Evolutionary conservation across 352 stramenopile genomes (phyloP).

Genomic region (Globisporangium echinulatum): DNA sequence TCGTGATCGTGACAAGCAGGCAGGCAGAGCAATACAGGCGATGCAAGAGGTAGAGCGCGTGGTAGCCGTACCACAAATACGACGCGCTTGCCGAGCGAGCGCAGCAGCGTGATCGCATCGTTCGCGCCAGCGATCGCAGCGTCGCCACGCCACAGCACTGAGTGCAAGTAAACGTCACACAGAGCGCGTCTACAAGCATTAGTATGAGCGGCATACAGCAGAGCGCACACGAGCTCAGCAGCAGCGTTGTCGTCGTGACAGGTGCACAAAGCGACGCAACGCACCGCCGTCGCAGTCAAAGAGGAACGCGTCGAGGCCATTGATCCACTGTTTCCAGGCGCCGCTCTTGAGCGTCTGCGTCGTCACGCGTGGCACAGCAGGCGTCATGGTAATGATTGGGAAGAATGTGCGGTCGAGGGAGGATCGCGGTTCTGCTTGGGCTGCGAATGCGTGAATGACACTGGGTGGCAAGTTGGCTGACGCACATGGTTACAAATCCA

Average conservation of each 20-base stretch:
- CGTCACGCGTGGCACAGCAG: constrained; percentile 16
- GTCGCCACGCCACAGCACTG: constrained; percentile 67
- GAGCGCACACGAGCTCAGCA: neutral
- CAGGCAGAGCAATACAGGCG: too few species aligned
- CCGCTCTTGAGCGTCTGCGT: constrained; percentile 29
- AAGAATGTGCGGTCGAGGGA: neutral
- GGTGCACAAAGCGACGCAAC: neutral
- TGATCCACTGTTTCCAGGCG: constrained; percentile 54
- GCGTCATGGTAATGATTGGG: constrained; percentile 3
- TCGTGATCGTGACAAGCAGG: too few species aligned
- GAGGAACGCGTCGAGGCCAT: constrained; percentile 62
- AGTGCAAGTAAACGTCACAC: neutral
- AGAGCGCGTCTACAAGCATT: neutral
- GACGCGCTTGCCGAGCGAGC: constrained; percentile 71
- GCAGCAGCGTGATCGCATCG: constrained; percentile 56
- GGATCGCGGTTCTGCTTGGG: constrained; percentile 5
- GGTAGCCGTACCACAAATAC: constrained; percentile 62
- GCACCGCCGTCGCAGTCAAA: constrained; percentile 81
- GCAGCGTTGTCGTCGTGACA: neutral
- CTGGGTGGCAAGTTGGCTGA: neutral
- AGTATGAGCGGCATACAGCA: neutral
- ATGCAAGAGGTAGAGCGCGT: neutral
- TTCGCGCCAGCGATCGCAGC: constrained; percentile 57
- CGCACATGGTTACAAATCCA: neutral
- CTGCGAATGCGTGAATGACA: neutral